Evolutionary conservation across 2,329 filamentous ascomycete species (phyloP).

Genomic region (Aspergillus candidus): DNA sequence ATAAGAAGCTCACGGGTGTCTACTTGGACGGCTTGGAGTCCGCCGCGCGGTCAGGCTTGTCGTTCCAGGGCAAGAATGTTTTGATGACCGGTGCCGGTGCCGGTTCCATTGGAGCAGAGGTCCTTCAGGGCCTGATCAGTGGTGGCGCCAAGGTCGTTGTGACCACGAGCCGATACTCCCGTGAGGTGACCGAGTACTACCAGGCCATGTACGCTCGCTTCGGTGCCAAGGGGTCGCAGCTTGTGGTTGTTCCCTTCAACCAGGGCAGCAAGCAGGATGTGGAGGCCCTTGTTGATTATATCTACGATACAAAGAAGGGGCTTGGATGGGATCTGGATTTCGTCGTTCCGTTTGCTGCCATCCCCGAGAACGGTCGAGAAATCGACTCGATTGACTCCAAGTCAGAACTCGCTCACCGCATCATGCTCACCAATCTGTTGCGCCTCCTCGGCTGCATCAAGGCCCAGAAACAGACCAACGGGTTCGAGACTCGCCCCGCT

Average conservation of each 20-base stretch:
- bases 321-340: conserved; percentile 98
- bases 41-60: conserved; percentile 79
- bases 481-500: conserved; percentile 90
- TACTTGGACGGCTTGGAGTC: conserved; percentile 91
- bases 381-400: conserved; percentile 96
- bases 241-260: conserved; percentile 98
- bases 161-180: conserved; percentile 92
- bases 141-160: conserved; percentile 96
- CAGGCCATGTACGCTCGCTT: conserved; percentile 96
- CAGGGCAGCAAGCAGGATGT: conserved; percentile 98
- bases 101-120: conserved; percentile 94
- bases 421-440: conserved; percentile 96
- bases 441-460: conserved; percentile 88
- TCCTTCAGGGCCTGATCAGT: conserved; percentile 90
- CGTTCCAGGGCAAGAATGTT: conserved; percentile 89
- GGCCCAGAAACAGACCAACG: conserved; percentile 76
- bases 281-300: conserved; percentile 87
- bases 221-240: conserved; percentile 87
- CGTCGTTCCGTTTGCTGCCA: conserved; percentile 92
- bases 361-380: conserved; percentile 94
- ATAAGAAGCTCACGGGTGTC: conserved; percentile 91
- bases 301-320: conserved; percentile 93
- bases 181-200: conserved; percentile 98
- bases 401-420: conserved; percentile 94
- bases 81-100: conserved; percentile 98